These are phyloP conservation scores for Sarocladium brachiariae DNA, from an alignment of 2,329 filamentous ascomycete genomes.

Conservation along the genomic window DNA sequence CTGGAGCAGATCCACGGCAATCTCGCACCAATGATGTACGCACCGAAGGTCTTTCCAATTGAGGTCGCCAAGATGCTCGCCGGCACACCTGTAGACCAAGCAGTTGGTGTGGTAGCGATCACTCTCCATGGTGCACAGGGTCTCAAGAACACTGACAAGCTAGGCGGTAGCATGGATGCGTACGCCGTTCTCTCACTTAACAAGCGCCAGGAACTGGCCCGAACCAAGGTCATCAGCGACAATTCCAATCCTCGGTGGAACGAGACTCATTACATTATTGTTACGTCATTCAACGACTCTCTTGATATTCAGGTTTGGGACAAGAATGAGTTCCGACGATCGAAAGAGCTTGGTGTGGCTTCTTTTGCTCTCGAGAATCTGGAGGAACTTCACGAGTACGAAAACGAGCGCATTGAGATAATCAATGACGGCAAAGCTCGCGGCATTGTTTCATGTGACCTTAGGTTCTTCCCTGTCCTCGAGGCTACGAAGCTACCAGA, in stretches of 20 bases:
- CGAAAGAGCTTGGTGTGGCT: slow-evolving; percentile 86
- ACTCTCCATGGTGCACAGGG: slow-evolving; percentile 87
- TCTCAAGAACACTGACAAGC: slow-evolving; percentile 92
- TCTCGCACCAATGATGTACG: slow-evolving; percentile 95
- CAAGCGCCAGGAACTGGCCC: slow-evolving; percentile 70
- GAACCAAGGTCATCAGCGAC: slow-evolving; percentile 82
- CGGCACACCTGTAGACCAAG: slow-evolving; percentile 88
- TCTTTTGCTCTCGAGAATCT: slow-evolving; percentile 80
- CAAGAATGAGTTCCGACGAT: slow-evolving; percentile 93
- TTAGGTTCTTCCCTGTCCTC: slow-evolving; percentile 93
- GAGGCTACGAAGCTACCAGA: slow-evolving; percentile 65
- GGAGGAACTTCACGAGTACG: slow-evolving; percentile 68
- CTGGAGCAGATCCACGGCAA: slow-evolving; percentile 94
- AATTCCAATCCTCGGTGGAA: slow-evolving; percentile 88
- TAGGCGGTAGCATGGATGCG: slow-evolving; percentile 85
- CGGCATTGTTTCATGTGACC: slow-evolving; percentile 71
- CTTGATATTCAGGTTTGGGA: slow-evolving; percentile 83
- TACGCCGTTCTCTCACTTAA: slow-evolving; percentile 84
- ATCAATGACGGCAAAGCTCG: slow-evolving; percentile 77
- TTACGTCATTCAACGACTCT: slow-evolving; percentile 83
- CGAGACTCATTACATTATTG: slow-evolving; percentile 91
- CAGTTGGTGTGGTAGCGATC: slow-evolving; percentile 86
- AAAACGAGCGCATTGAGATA: slow-evolving; percentile 81
- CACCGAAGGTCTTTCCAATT: slow-evolving; percentile 94
- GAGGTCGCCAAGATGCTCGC: slow-evolving; percentile 98